phyloP scores from a whole-genome alignment of 176 grass and related monocot species.

The Lolium perenne region DNA sequence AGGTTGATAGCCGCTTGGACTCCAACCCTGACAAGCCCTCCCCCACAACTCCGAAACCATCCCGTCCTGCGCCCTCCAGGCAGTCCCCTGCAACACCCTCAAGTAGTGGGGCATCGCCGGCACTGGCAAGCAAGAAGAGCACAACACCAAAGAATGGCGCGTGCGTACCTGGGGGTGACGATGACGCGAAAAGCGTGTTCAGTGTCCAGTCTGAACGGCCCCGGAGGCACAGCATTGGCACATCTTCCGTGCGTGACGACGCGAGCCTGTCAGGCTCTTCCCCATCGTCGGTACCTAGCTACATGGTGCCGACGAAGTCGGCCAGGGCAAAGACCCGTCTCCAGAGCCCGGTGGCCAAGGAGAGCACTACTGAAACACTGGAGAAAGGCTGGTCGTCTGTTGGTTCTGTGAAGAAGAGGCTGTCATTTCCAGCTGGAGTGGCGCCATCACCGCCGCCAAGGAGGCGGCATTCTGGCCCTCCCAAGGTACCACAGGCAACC shows the following conservation, averaged over 20 bases:
- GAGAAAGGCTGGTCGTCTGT: slow-evolving; percentile 47
- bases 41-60: slow-evolving; percentile 37
- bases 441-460: neutral
- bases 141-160: slow-evolving; percentile 41
- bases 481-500: slow-evolving; percentile 45
- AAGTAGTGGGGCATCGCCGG: slow-evolving; percentile 9
- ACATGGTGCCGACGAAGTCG: slow-evolving; percentile 64
- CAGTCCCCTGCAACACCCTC: slow-evolving; percentile 50
- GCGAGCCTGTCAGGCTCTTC: slow-evolving; percentile 59
- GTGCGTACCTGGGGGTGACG: slow-evolving; percentile 13
- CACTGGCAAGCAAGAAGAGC: slow-evolving; percentile 48
- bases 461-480: slow-evolving; percentile 63
- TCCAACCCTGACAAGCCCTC: slow-evolving; percentile 34
- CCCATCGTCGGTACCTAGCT: slow-evolving; percentile 48
- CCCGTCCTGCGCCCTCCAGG: neutral
- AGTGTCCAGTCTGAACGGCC: slow-evolving; percentile 55
- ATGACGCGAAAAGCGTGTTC: slow-evolving; percentile 49
- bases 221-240: slow-evolving; percentile 56
- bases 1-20: slow-evolving; percentile 41
- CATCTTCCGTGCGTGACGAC: slow-evolving; percentile 45
- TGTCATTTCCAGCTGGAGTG: slow-evolving; percentile 54
- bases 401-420: slow-evolving; percentile 59
- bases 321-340: slow-evolving; percentile 62
- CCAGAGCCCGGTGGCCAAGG: slow-evolving; percentile 45
- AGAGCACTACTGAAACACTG: slow-evolving; percentile 16